Base-by-base conservation (phyloP, 495 filamentous ascomycete species). In the Tetracladium marchalianum region DNA sequence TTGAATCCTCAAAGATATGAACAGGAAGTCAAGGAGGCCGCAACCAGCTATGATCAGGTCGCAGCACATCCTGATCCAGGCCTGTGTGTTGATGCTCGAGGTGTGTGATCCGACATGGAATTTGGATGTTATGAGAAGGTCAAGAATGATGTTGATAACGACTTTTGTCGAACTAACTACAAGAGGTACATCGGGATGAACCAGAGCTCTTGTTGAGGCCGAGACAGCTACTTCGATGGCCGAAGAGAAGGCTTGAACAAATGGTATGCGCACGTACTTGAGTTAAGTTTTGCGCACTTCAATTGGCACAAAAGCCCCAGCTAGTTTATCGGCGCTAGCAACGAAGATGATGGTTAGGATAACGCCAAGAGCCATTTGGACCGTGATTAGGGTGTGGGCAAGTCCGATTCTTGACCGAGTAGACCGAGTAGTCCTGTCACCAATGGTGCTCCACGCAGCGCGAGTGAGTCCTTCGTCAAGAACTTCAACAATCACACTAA, bases 381-480 rank as follows among this genome's bases (percentile, higher is more conserved):
- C 67, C 9, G 76, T 32, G 24, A 87, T 75, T 17, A 87, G 66
- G 0, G 81, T 85, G 47, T 84, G 70, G 0, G 82, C 64, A 8
- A 89, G 72, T 4, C 65, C 58, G 17, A 87, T 57, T 0, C 84
- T 73, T 7, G 73, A 67, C 5, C 60, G 27, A 2, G 71, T 50
- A 1, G 65, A 66, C 10, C 81, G 72, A 1, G 75, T 75, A 6
- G 70, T 58, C 41, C 72, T 72, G 63, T 87, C 80, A 9, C 78
- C 84, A 51, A 87, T 87, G 46, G 82, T 67, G 12, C 80, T 62
- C 78, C 78, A 87, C 6, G 82, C 72, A 0, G 80, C 73, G 17
- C 82, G 68, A 0, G 83, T 84, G 6, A 87, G 75, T 11, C 82
- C 81, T 54, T 89, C 82, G 60, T 87, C 87, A 35, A 87, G 62